Percentiles rank a stretch among this genome's conserved stretches.
These are phyloP conservation scores for Candida stauntonica DNA, from an alignment of 805 yeast species.

Conservation along the genomic window DNA sequence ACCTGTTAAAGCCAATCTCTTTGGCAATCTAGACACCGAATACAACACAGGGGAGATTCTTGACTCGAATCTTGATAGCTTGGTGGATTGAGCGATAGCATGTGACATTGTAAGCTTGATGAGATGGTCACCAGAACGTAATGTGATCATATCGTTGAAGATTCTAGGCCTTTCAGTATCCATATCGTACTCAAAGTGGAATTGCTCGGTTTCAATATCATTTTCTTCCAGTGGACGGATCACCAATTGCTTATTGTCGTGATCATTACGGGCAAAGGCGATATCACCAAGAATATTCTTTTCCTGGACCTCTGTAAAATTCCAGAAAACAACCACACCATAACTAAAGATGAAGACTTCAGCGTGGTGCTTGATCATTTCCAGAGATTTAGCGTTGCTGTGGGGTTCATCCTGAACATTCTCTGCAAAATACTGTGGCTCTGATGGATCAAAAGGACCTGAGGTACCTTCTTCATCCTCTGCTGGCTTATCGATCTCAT, in stretches of 20 bases:
- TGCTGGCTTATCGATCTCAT: conserved; percentile 31
- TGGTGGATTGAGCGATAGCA: conserved; percentile 95
- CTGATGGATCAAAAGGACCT: conserved; percentile 81
- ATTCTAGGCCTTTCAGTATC: conserved; percentile 66
- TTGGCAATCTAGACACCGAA: conserved; percentile 86
- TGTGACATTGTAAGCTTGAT: conserved; percentile 91
- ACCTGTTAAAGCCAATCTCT: conserved; percentile 86
- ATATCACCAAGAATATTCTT: conserved; percentile 90
- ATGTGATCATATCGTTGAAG: conserved; percentile 89
- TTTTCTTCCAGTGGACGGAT: conserved; percentile 77
- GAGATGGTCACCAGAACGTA: conserved; percentile 87
- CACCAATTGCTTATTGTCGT: conserved; percentile 48
- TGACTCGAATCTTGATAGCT: conserved; percentile 85
- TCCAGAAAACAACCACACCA: conserved; percentile 98
- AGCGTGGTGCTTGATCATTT: conserved; percentile 48
- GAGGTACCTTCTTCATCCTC: conserved; percentile 27
- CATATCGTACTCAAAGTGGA: conserved; percentile 46
- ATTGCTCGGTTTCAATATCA: conserved; percentile 87
- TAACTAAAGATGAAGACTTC: conserved; percentile 87
- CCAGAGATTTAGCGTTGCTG: conserved; percentile 17
- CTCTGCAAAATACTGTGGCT: conserved; percentile 82
- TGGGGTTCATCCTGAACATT: conserved; percentile 23
- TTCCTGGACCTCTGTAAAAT: conserved; percentile 87
- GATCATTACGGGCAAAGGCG: conserved; percentile 44
- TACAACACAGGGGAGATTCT: conserved; percentile 80